A percentile compares a stretch with the other conserved stretches of the same genome.
Evolutionary conservation across 192 early-diverging fungal species (phyloP).

Genomic region (Entomortierella chlamydospora): DNA sequence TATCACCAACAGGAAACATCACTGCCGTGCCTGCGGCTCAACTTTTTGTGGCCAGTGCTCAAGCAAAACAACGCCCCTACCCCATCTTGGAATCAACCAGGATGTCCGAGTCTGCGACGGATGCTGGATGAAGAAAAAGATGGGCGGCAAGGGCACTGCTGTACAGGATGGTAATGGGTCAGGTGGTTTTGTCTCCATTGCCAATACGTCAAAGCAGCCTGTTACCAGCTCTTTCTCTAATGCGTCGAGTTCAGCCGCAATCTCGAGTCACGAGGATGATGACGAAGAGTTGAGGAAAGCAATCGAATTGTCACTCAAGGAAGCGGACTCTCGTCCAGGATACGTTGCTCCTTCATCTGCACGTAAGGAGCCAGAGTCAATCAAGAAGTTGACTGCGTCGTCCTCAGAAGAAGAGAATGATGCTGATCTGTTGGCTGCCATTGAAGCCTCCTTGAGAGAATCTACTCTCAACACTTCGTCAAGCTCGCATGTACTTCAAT

Average conservation of each 20-base stretch:
- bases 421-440: slow-evolving; percentile 78
- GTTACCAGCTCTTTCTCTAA: slow-evolving; percentile 20
- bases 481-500: slow-evolving; percentile 2
- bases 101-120: slow-evolving; percentile 96
- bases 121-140: slow-evolving; percentile 79
- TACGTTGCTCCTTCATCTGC: slow-evolving; percentile 49
- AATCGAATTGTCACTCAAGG: slow-evolving; percentile 91
- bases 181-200: slow-evolving; percentile 44
- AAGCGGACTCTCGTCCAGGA: slow-evolving; percentile 68
- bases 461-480: slow-evolving; percentile 53
- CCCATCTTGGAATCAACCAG: slow-evolving; percentile 88
- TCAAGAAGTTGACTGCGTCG: neutral
- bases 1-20: slow-evolving; percentile 96
- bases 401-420: slow-evolving; percentile 71
- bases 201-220: slow-evolving; percentile 42
- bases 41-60: slow-evolving; percentile 96
- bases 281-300: slow-evolving; percentile 94
- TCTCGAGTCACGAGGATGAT: slow-evolving; percentile 57
- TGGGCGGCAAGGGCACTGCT: slow-evolving; percentile 37
- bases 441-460: slow-evolving; percentile 81
- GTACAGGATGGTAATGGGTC: slow-evolving; percentile 22
- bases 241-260: slow-evolving; percentile 8
- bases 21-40: slow-evolving; percentile 96
- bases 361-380: neutral
- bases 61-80: slow-evolving; percentile 85